Evolutionary conservation across 1,139 yeast species (phyloP), one percentile per base, ranked within the genome.

Genomic region (Candida neerlandica): DNA sequence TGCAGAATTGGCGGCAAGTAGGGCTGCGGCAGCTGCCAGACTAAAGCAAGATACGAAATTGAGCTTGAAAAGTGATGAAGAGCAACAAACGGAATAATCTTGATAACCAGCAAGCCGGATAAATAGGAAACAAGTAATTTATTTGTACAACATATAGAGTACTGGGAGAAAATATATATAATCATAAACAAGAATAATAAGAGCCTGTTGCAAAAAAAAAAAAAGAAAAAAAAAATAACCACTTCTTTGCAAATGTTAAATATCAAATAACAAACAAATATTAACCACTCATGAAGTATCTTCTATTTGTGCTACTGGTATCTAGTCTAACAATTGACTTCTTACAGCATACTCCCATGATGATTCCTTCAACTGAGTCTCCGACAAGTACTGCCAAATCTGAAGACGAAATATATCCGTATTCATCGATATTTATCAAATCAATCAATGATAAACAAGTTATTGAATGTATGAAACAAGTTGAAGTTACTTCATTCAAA

Each of bases 1-100:
- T 38, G 52, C 55, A 21, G 53, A 50, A 40, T 41, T 44, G 41
- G 55, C 51, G 30, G 51, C 48, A 19, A 51, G 51, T 40, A 51
- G 47, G 45, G 43, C 43, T 4, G 38, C 41, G 12, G 41, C 34
- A 19, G 38, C 35, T 21, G 37, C 40, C n/a, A 35, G 14, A 26
- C 34, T 18, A 34, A 27, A 6, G 14, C 40, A 21, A 16, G 16
- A 15, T 14, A 27, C 43, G 16, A n/a, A 40, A 15, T 12, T 38
- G 35, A 42, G 40, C 15, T 2, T 23, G 27, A 6, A 23, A 23
- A 6, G 2, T 23, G 27, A 23, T 23, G 27, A 23, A 4, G 27
- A 23, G 5, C 5, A 23, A 23, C 27, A 6, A 23, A 23, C 27
- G 5, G 27, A 23, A 6, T 23, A 23, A 7, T 23, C 27, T 23